Evolutionary conservation across 352 stramenopile genomes (phyloP).

Genomic region (Globisporangium canariense): DNA sequence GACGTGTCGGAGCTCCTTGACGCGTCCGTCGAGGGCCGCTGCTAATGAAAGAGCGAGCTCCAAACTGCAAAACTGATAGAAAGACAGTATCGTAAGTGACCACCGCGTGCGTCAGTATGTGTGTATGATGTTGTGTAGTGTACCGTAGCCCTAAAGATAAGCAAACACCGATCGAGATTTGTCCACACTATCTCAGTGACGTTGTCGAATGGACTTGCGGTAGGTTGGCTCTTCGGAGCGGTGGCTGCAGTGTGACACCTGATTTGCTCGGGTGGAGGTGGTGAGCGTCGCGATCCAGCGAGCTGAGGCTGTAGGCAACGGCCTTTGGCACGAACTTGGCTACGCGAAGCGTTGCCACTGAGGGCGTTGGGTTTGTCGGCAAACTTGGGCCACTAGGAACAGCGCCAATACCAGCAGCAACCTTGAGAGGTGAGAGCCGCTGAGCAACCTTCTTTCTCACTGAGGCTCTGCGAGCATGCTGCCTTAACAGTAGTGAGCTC

Average conservation of each 20-base stretch:
- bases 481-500: background rate
- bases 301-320: slow-evolving; percentile 20
- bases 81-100: slow-evolving; percentile 5
- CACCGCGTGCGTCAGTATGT: background rate
- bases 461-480: background rate
- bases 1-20: slow-evolving; percentile 30
- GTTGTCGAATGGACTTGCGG: slow-evolving; percentile 5
- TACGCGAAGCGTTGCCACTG: slow-evolving; percentile 12
- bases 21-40: slow-evolving; percentile 7
- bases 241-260: background rate
- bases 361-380: background rate
- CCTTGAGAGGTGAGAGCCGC: slow-evolving; percentile 13
- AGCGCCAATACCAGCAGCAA: too few relatives aligned
- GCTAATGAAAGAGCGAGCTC: background rate
- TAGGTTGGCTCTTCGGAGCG: background rate
- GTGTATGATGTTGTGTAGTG: slow-evolving; percentile 1
- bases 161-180: background rate
- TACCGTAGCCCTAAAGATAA: background rate
- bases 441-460: background rate
- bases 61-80: background rate
- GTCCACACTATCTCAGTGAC: slow-evolving; percentile 1
- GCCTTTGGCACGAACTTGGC: slow-evolving; percentile 18
- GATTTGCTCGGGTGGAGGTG: slow-evolving; percentile 1
- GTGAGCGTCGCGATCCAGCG: slow-evolving; percentile 7
- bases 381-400: background rate